These are phyloP conservation scores for Sequoiadendron giganteum DNA, from an alignment of 75 land plant genomes.

Conservation along the genomic window DNA sequence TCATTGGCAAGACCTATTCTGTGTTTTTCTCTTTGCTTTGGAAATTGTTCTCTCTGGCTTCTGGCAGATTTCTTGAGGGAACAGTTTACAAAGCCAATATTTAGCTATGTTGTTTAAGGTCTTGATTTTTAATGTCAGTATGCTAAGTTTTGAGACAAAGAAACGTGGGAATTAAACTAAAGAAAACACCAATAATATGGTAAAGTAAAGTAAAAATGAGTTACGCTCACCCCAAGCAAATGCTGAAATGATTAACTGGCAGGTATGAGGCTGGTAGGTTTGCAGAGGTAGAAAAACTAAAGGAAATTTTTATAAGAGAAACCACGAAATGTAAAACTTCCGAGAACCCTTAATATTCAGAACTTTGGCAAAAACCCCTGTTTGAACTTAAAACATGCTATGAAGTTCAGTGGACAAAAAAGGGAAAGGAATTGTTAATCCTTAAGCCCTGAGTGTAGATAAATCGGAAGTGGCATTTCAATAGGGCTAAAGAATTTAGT, in stretches of 20 bases:
- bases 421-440: background rate
- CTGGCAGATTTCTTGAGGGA: background rate
- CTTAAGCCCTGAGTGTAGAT: background rate
- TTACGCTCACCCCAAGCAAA: too few relatives aligned
- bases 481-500: background rate
- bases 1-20: background rate
- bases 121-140: too few relatives aligned
- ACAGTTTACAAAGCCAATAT: background rate
- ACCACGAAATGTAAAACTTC: background rate
- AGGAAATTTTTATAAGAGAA: too few relatives aligned
- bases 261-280: too few relatives aligned
- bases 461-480: background rate
- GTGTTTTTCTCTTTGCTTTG: background rate
- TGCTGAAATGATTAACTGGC: too few relatives aligned
- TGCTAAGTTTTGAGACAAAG: too few relatives aligned
- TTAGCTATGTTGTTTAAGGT: too few relatives aligned
- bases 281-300: too few relatives aligned
- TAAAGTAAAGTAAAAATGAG: too few relatives aligned
- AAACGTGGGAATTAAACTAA: too few relatives aligned
- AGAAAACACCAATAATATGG: too few relatives aligned
- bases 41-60: background rate
- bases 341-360: background rate
- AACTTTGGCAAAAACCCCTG: background rate
- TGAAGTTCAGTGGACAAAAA: background rate
- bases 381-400: background rate